Evolutionary conservation across 2,329 filamentous ascomycete genomes (phyloP).

Genomic region (Penicillium brevicompactum): DNA sequence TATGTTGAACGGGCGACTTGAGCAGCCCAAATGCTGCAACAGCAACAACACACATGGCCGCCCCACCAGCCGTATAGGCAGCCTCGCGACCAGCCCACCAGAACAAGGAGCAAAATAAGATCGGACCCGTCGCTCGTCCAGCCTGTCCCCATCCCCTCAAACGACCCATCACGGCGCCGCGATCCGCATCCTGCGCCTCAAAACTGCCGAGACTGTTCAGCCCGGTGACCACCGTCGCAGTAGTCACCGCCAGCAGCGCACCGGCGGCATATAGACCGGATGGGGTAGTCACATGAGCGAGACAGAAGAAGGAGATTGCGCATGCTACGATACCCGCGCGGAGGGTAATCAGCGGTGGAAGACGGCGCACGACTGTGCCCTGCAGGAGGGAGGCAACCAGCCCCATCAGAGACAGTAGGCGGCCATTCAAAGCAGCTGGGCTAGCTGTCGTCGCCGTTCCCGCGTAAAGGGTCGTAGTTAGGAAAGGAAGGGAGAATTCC

Average conservation of each 20-base stretch:
- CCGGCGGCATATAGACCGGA: conserved; percentile 77
- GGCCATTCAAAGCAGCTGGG: conserved; percentile 74
- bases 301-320: conserved; percentile 75
- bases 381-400: conserved; percentile 90
- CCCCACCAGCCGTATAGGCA: conserved; percentile 79
- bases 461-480: conserved; percentile 91
- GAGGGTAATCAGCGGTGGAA: conserved; percentile 79
- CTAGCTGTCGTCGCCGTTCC: conserved; percentile 57
- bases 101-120: conserved; percentile 92
- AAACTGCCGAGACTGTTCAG: conserved; percentile 91
- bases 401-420: conserved; percentile 86
- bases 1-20: conserved; percentile 57
- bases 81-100: conserved; percentile 95
- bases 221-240: conserved; percentile 91
- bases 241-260: conserved; percentile 82
- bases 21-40: conserved; percentile 71
- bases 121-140: conserved; percentile 80
- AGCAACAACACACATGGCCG: conserved; percentile 75
- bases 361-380: conserved; percentile 82
- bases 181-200: conserved; percentile 76
- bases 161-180: conserved; percentile 83
- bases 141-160: conserved; percentile 81
- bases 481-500: conserved; percentile 96
- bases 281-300: conserved; percentile 70
- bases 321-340: conserved; percentile 78